phyloP scores from a whole-genome alignment of 495 filamentous ascomycete species.

The Penicillium cataractarum region DNA sequence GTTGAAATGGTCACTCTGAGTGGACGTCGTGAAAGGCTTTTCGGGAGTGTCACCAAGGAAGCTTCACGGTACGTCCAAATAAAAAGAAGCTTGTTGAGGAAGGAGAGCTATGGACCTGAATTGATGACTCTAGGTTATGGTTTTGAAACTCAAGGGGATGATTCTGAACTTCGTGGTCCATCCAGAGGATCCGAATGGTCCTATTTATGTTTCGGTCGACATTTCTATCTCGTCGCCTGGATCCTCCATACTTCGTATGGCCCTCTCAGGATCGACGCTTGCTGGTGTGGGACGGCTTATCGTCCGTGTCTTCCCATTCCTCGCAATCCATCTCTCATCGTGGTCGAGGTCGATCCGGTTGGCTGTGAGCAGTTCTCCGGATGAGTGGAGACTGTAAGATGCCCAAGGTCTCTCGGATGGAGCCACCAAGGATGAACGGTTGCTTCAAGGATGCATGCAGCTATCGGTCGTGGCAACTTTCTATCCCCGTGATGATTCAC shows the following conservation, averaged over 20 bases:
- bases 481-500: conserved; percentile 33
- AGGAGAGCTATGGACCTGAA: conserved; percentile 29
- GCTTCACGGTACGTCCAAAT: conserved; percentile 36
- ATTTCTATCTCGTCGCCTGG: conserved; percentile 32
- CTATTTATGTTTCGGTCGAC: conserved; percentile 53
- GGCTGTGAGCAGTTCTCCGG: conserved; percentile 38
- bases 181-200: conserved; percentile 34
- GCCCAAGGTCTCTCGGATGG: conserved; percentile 39
- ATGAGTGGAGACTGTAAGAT: conserved; percentile 45
- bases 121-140: conserved; percentile 24
- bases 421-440: conserved; percentile 39
- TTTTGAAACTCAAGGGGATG: conserved; percentile 41
- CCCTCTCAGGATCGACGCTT: conserved; percentile 42
- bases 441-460: conserved; percentile 50
- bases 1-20: conserved; percentile 45
- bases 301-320: conserved; percentile 37
- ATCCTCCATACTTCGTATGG: conserved; percentile 27
- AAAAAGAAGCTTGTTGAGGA: conserved; percentile 23
- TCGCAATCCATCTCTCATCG: conserved; percentile 36
- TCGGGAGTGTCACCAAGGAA: conserved; percentile 14
- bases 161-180: conserved; percentile 34
- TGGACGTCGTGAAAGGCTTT: conserved; percentile 27
- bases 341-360: conserved; percentile 38
- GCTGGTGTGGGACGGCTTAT: conserved; percentile 46
- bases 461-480: conserved; percentile 43